phyloP scores from a whole-genome alignment of 192 early-diverging fungal genomes.

The Linnemannia zychae region DNA sequence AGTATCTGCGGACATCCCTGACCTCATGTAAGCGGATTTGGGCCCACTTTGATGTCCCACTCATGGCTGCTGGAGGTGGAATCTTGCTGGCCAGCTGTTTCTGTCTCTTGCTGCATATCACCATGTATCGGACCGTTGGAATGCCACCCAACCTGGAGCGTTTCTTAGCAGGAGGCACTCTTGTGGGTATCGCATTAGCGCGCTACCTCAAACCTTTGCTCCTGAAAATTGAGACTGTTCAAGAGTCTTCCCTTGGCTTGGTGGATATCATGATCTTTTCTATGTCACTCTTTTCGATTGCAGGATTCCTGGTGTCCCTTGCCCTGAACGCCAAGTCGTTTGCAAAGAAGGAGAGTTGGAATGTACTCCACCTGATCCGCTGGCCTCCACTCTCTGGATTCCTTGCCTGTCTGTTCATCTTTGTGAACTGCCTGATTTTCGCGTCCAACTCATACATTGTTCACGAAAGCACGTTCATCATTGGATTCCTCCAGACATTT shows the following conservation, averaged over 20 bases:
- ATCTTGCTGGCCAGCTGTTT: conserved; percentile 65
- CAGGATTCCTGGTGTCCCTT: conserved; percentile 41
- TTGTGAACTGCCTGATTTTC: conserved; percentile 75
- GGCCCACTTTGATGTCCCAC: conserved; percentile 90
- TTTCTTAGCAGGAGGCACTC: conserved; percentile 32
- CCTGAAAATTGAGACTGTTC: conserved; percentile 19
- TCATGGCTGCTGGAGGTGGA: conserved; percentile 81
- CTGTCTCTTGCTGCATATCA: conserved; percentile 40
- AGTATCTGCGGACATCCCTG: conserved; percentile 74
- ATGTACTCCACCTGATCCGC: conserved; percentile 21
- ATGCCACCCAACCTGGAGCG: conserved; percentile 28
- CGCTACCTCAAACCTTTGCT: conserved; percentile 27
- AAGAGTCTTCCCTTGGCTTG: conserved; percentile 40
- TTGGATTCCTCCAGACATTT: conserved; percentile 78
- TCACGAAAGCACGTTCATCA: conserved; percentile 81
- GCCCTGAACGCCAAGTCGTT: conserved; percentile 10
- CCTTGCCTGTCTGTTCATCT: conserved; percentile 56
- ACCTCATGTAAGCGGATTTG: conserved; percentile 84
- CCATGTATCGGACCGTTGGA: conserved; percentile 21
- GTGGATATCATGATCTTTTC: conserved; percentile 58
- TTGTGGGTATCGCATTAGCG: conserved; percentile 29
- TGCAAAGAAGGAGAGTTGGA: conserved; percentile 5
- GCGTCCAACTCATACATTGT: conserved; percentile 94
- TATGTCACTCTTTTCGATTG: conserved; percentile 47
- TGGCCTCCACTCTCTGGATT: conserved; percentile 53